A percentile compares a stretch with the other conserved stretches of the same genome.
phyloP scores from a whole-genome alignment of 257 asterid genomes.

The Petunia secreta region DNA sequence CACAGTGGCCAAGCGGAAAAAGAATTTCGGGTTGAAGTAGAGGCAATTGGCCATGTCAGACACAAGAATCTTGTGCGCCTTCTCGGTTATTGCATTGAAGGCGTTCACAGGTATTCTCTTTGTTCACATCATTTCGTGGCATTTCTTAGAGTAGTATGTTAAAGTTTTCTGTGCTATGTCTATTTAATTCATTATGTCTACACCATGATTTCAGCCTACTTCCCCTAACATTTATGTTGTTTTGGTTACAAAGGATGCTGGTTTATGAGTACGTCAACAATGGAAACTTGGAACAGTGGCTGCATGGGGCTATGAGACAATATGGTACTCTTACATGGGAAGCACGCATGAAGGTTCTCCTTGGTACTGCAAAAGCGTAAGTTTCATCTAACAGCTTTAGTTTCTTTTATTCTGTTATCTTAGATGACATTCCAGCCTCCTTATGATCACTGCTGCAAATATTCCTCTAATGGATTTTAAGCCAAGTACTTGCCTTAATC shows the following conservation, averaged over 20 bases:
- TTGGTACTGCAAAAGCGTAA: constrained; percentile 98
- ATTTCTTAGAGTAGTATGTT: neutral
- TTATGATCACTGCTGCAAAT: neutral
- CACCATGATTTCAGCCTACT: neutral
- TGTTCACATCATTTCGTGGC: neutral
- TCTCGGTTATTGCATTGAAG: constrained; percentile 97
- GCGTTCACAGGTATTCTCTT: constrained; percentile 76
- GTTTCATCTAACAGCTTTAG: constrained; percentile 25
- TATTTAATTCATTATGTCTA: neutral
- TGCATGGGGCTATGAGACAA: constrained; percentile 93
- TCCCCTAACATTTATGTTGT: constrained; percentile 19
- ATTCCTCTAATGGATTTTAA: neutral
- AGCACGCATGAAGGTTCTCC: constrained; percentile 91
- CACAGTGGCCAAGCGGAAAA: constrained; percentile 97
- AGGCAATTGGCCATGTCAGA: constrained; percentile 96
- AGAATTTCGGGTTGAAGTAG: constrained; percentile 94
- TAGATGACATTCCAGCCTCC: neutral
- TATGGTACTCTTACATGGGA: constrained; percentile 90
- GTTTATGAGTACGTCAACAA: constrained; percentile 94
- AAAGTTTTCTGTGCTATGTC: neutral
- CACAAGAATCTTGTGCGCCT: constrained; percentile 96
- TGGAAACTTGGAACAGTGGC: constrained; percentile 98
- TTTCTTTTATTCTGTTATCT: neutral
- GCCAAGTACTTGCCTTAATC: neutral
- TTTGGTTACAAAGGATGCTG: constrained; percentile 65